phyloP scores from a whole-genome alignment of 305 asterid genomes.

The Solanum chacoense region DNA sequence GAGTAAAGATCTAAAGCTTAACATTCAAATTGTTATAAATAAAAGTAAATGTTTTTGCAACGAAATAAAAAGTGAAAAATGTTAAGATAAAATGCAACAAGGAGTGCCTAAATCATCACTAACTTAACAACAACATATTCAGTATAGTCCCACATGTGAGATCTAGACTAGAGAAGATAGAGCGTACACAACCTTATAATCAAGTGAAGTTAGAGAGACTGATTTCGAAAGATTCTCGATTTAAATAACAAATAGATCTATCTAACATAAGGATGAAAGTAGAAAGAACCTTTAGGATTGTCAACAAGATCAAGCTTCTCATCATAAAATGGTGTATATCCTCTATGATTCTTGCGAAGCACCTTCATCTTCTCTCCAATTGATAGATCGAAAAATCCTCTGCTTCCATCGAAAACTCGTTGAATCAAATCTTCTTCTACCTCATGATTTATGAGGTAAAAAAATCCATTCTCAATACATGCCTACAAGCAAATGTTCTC shows the following conservation, averaged over 20 bases:
- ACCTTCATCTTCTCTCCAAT: slow-evolving; percentile 33
- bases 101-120: not conserved
- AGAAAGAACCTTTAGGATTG: slow-evolving; percentile 26
- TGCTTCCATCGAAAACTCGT: slow-evolving; percentile 31
- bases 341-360: slow-evolving; percentile 30
- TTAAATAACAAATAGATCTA: not conserved
- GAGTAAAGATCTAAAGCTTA: not conserved
- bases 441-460: slow-evolving; percentile 35
- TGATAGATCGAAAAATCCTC: slow-evolving; percentile 31
- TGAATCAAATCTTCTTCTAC: slow-evolving; percentile 30
- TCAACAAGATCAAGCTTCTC: slow-evolving; percentile 37
- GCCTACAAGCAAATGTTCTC: not conserved
- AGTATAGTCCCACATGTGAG: not conserved
- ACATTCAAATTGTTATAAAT: not conserved
- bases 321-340: slow-evolving; percentile 36
- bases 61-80: not conserved
- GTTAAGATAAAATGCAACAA: not conserved
- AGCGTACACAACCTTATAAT: not conserved
- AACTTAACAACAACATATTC: not conserved
- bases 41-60: not conserved
- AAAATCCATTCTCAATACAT: not conserved
- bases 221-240: not conserved
- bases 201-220: not conserved
- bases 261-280: not conserved
- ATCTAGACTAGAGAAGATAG: not conserved